These are phyloP conservation scores for Dacryopinax spathularia DNA, from an alignment of 768 basidiomycete genomes.

Conservation along the genomic window DNA sequence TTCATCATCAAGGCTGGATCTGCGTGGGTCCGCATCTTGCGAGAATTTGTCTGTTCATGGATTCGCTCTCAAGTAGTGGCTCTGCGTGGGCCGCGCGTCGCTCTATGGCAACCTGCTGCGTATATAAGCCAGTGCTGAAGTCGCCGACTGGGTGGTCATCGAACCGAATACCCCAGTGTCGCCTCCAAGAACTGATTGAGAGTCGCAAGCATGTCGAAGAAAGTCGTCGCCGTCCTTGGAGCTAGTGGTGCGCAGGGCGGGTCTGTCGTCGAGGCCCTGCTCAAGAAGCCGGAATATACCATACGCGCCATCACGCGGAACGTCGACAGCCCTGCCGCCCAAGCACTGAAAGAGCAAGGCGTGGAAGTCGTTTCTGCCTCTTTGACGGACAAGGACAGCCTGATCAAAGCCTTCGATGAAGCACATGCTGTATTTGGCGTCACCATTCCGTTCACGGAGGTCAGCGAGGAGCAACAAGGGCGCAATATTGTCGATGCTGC, in stretches of 20 bases:
- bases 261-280: constrained; percentile 18
- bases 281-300: constrained; percentile 24
- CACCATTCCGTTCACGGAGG: neutral
- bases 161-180: too few relatives aligned
- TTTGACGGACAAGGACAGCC: neutral
- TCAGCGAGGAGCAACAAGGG: constrained; percentile 12
- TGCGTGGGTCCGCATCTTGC: too few relatives aligned
- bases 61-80: too few relatives aligned
- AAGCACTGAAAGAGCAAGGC: constrained; percentile 11
- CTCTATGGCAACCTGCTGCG: too few relatives aligned
- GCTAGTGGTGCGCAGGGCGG: constrained; percentile 27
- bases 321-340: constrained; percentile 18
- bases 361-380: constrained; percentile 6
- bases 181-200: too few relatives aligned
- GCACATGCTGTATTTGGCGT: constrained; percentile 11
- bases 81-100: too few relatives aligned
- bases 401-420: constrained; percentile 6
- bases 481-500: constrained; percentile 19
- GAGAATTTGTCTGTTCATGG: too few relatives aligned
- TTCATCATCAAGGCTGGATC: too few relatives aligned
- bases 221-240: constrained; percentile 24
- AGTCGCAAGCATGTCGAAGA: too few relatives aligned
- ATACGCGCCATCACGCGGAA: constrained; percentile 26
- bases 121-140: too few relatives aligned
- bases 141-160: too few relatives aligned